Base-by-base conservation (phyloP, 352 stramenopile species). In the Elongisporangium anandrum region DNA sequence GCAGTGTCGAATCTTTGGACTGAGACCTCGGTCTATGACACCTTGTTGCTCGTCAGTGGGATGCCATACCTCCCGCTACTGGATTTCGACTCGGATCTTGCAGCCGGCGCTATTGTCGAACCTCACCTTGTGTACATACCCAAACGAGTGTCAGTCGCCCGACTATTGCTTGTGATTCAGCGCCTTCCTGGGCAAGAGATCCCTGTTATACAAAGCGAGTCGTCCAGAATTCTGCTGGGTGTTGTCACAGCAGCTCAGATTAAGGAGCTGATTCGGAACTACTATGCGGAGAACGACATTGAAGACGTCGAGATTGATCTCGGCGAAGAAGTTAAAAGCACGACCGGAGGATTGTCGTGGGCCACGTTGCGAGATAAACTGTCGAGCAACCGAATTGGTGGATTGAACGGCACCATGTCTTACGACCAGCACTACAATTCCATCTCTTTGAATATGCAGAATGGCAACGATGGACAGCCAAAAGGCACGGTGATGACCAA, bases 31-130 rank as follows among this genome's bases (percentile, higher is more conserved):
- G 75, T 96, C 2, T 96, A 96, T 59, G 87, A 94, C 65, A 94
- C 82, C n/a, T 57, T 94, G 38, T 54, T 94, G 13, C 65, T 90
- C 15, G 75, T 86, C 34, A 88, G 73, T 45, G 84, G 80, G 1
- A 63, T 96, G 52, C 87, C 85, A n/a, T 94, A 94, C 56, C 62
- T 96, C 20, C 87, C 87, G n/a, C 75, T 94, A 12, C 63, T 94
- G 34, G 80, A 92, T 54, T 92, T 92, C 50, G 81, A 92, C 6
- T 65, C 77, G 8, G 66, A 68, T 12, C 60, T 80, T 12, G 72
- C 69, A 1, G 81, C 85, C 6, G 68, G 72, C 7, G 85, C 94
- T 54, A 77, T 96, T 23, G 81, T 92, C 17, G 82, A 94, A 59
- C 55, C 77, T 8, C 73, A 85, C 29, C 49, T 92, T 1, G 82